A percentile compares a stretch with the other conserved stretches of the same genome.
Conservation (phyloP, 2,329 filamentous ascomycete genomes). For the Bipolaris oryzae region DNA sequence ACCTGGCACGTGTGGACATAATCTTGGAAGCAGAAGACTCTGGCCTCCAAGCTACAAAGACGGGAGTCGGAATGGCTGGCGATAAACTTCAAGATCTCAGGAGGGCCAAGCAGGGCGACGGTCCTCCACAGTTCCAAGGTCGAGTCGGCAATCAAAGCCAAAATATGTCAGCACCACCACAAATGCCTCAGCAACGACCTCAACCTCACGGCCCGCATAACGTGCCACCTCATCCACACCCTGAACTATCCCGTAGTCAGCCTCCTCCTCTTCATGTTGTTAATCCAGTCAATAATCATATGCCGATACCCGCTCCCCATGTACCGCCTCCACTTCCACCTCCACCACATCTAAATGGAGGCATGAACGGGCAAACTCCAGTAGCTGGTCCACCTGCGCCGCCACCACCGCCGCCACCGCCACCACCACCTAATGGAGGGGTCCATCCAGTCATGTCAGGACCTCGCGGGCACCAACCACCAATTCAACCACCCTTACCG, state of each 20-base stretch:
- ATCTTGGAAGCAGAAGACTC: constrained; percentile 39
- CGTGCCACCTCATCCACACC: constrained; percentile 8
- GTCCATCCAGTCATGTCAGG: constrained; percentile 6
- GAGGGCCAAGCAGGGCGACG: not conserved
- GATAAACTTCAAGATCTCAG: not conserved
- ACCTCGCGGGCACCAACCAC: constrained; percentile 16
- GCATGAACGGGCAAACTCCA: not conserved
- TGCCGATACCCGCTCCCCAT: constrained; percentile 1
- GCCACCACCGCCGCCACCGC: constrained; percentile 11
- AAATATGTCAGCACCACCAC: constrained; percentile 16
- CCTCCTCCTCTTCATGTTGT: constrained; percentile 3
- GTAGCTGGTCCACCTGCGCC: not conserved
- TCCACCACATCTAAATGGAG: constrained; percentile 13
- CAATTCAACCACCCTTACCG: constrained; percentile 5
- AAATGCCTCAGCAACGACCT: constrained; percentile 6
- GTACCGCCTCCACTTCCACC: constrained; percentile 12
- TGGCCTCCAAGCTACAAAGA: constrained; percentile 17
- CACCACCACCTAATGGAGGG: not conserved
- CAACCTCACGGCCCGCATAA: constrained; percentile 9
- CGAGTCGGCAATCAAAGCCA: constrained; percentile 5
- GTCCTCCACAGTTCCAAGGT: constrained; percentile 7
- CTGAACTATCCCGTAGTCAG: constrained; percentile 10
- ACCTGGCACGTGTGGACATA: constrained; percentile 34
- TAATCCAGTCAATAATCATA: constrained; percentile 3
- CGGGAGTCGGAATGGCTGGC: not conserved